Evolutionary conservation across 2,329 filamentous ascomycete species (phyloP), one percentile per base, ranked within the genome.

Genomic region (Fusarium sp.): DNA sequence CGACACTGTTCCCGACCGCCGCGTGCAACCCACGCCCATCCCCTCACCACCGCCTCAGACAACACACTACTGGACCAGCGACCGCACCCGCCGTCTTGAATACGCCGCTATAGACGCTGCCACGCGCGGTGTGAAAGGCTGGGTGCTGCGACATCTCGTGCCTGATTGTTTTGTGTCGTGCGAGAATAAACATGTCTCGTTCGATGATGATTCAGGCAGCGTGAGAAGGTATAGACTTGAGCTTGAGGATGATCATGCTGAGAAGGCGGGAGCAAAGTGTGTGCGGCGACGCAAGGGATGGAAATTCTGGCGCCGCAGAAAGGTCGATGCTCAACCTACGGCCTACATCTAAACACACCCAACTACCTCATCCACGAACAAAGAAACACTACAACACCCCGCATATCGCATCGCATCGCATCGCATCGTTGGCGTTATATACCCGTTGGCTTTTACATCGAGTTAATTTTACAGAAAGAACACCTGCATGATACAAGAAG

Each of bases 51-150:
- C 88, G 4, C 90, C 88, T 8, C 86, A 87, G 73, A 91, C 90
- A 6, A 89, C 88, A 3, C 89, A 91, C 77, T 92, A 92, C 81
- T 92, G 90, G 90, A 92, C 90, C 3, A 91, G 89, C 76, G 89
- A 91, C 77, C 85, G 85, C 60, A 91, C 90, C 1, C 85, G 90
- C 8, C 85, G 89, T 17, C 84, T 91, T 8, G 90, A 92, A 82
- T 92, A 92, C 75, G 90, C 90, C 0, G 90, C 90, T 63, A 92
- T 92, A 45, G 90, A 92, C 56, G 89, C 90, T 0, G 89, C 90
- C 5, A 87, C 86, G 41, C 84, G 85, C 4, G 90, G 90, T 9
- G 84, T 92, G 36, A 87, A 87, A 72, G 90, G 90, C 18, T 92
- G 90, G 87, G 77, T 91, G 39, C 84, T 87, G 78, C 85, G 86